These are phyloP conservation scores for Aureobasidium sp. DNA, from an alignment of 2,329 filamentous ascomycete genomes.

Conservation along the genomic window DNA sequence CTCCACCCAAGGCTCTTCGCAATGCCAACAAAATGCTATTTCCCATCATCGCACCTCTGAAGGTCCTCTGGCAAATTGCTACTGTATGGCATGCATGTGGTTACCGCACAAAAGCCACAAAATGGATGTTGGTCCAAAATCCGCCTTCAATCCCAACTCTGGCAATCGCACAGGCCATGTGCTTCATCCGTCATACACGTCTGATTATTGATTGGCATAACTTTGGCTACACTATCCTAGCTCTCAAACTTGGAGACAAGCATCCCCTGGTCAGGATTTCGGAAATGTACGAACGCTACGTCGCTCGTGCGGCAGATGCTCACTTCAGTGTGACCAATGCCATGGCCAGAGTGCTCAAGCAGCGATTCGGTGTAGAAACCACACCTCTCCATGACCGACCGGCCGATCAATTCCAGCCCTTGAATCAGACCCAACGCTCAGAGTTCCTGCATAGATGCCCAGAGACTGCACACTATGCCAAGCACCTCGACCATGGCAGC, in stretches of 20 bases:
- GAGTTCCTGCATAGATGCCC: constrained; percentile 58
- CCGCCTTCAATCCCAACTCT: constrained; percentile 92
- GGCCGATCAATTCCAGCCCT: constrained; percentile 69
- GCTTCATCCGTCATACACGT: constrained; percentile 67
- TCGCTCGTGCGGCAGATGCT: constrained; percentile 59
- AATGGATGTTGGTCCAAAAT: constrained; percentile 87
- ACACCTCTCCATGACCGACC: constrained; percentile 80
- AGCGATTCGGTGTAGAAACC: constrained; percentile 55
- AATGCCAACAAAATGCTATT: constrained; percentile 67
- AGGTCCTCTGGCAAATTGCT: constrained; percentile 74
- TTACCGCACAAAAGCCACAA: constrained; percentile 63
- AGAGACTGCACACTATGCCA: constrained; percentile 53
- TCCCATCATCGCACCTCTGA: constrained; percentile 67
- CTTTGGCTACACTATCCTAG: constrained; percentile 91
- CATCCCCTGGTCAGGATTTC: constrained; percentile 75
- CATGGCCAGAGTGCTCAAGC: constrained; percentile 67
- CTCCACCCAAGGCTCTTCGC: constrained; percentile 58
- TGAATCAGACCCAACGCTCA: constrained; percentile 42
- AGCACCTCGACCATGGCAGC: constrained; percentile 33
- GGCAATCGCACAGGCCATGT: constrained; percentile 62
- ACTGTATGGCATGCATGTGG: constrained; percentile 63
- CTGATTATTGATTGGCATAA: constrained; percentile 98
- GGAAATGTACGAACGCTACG: constrained; percentile 64
- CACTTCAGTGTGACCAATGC: constrained; percentile 86
- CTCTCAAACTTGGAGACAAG: constrained; percentile 49